Percentiles rank a stretch among this genome's conserved stretches.
Conservation (phyloP, 352 stramenopile genomes). For the Elongisporangium undulatum region DNA sequence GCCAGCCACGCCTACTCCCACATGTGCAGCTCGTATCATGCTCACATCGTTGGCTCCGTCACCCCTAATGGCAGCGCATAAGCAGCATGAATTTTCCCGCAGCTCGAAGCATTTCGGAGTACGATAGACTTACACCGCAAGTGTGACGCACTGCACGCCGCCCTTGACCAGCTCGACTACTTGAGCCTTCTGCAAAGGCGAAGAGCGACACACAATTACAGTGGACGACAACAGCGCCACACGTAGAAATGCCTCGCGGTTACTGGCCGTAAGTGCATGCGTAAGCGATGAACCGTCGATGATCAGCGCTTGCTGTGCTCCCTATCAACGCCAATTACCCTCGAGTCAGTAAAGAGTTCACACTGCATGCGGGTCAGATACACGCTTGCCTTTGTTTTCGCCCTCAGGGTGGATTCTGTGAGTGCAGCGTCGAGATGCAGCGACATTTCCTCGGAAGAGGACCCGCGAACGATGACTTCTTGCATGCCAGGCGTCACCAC, state of each 20-base stretch:
- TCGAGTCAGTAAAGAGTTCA: not conserved
- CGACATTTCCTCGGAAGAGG: conserved; percentile 42
- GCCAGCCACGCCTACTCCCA: conserved; percentile 97
- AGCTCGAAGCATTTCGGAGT: not conserved
- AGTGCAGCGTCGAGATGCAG: conserved; percentile 46
- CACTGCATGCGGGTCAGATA: not conserved
- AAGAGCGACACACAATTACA: conserved; percentile 87
- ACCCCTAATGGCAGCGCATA: conserved; percentile 56
- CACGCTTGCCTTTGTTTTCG: not conserved
- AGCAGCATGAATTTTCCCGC: not conserved
- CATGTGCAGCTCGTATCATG: conserved; percentile 99
- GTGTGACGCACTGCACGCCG: conserved; percentile 71
- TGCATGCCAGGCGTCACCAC: conserved; percentile 85
- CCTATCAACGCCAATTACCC: not conserved
- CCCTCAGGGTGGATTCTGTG: conserved; percentile 30
- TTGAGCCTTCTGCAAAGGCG: conserved; percentile 87
- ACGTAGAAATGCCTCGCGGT: conserved; percentile 63
- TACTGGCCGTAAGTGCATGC: conserved; percentile 42
- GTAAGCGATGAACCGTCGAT: conserved; percentile 66
- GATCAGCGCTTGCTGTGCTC: conserved; percentile 40
- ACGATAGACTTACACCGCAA: conserved; percentile 85
- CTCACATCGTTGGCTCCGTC: conserved; percentile 99
- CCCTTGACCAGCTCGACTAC: conserved; percentile 94
- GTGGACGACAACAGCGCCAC: conserved; percentile 70
- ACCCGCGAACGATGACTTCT: conserved; percentile 50